Conservation (phyloP, 257 asterid species). For the Gynochthodes officinalis region DNA sequence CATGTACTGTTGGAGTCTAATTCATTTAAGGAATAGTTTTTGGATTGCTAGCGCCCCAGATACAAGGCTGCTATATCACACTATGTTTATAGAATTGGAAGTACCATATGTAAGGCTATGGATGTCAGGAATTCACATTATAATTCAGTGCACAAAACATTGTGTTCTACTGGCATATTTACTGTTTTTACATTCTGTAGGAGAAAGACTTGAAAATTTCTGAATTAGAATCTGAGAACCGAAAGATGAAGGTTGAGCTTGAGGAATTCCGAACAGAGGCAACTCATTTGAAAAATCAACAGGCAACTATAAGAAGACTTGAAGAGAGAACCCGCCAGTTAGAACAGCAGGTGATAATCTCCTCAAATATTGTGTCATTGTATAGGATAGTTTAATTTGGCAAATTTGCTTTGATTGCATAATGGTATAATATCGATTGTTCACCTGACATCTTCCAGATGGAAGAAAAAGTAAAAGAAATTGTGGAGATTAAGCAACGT, state of each 20-base stretch:
- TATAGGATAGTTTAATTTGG: not conserved
- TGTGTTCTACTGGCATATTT: conserved; percentile 12
- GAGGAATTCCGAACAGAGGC: conserved; percentile 97
- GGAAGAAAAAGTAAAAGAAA: conserved; percentile 98
- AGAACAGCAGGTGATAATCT: conserved; percentile 82
- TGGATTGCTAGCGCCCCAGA: not conserved
- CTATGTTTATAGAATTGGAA: not conserved
- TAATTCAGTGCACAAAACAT: not conserved
- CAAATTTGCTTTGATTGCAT: conserved; percentile 16
- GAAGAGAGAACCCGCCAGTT: conserved; percentile 98
- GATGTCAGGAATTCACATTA: not conserved
- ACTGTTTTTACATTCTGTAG: conserved; percentile 37
- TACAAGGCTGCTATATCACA: not conserved
- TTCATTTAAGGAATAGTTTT: not conserved
- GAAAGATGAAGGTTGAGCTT: conserved; percentile 98
- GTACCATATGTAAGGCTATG: not conserved
- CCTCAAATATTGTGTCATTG: not conserved
- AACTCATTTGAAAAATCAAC: conserved; percentile 95
- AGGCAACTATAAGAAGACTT: conserved; percentile 92
- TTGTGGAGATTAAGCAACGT: conserved; percentile 97
- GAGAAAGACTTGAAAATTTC: conserved; percentile 84
- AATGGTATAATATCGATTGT: not conserved
- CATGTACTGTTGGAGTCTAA: not conserved
- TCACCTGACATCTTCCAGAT: conserved; percentile 36
- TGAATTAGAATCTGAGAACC: conserved; percentile 90